Conservation (phyloP, 495 filamentous ascomycete species). For the Talaromyces adpressus region DNA sequence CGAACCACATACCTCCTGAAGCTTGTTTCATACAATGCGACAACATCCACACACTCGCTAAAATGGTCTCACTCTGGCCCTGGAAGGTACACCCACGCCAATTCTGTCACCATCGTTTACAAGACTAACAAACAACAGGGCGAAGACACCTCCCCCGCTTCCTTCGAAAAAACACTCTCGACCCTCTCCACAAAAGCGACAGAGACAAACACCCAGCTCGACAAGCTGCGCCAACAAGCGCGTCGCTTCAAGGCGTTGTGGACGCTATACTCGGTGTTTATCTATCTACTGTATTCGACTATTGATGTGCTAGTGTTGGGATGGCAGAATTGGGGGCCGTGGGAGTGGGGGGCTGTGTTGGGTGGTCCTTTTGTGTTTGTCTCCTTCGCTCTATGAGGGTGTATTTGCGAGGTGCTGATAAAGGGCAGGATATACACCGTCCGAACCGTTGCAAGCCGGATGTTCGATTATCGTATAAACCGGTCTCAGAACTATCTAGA, state of each 20-base stretch:
- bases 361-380: slow-evolving; percentile 74
- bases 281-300: slow-evolving; percentile 77
- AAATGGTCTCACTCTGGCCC: slow-evolving; percentile 80
- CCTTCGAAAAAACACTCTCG: slow-evolving; percentile 85
- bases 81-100: slow-evolving; percentile 49
- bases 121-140: slow-evolving; percentile 40
- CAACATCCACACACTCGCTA: background rate
- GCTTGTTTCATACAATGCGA: background rate
- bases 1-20: background rate
- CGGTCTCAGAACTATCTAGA: slow-evolving; percentile 61
- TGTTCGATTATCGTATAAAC: slow-evolving; percentile 77
- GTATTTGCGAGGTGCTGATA: background rate
- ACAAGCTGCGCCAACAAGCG: slow-evolving; percentile 58
- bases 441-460: slow-evolving; percentile 50
- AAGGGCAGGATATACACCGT: slow-evolving; percentile 57
- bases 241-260: slow-evolving; percentile 78
- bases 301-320: slow-evolving; percentile 78
- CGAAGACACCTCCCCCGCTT: slow-evolving; percentile 77
- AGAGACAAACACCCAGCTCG: slow-evolving; percentile 60
- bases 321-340: slow-evolving; percentile 66
- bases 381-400: background rate
- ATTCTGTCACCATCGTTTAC: background rate
- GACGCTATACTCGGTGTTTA: slow-evolving; percentile 84
- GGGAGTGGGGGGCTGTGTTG: slow-evolving; percentile 68
- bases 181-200: slow-evolving; percentile 75